A percentile compares a stretch with the other conserved stretches of the same genome.
These are phyloP conservation scores for Kwoniella heveanensis DNA, from an alignment of 768 basidiomycete species.

Conservation along the genomic window DNA sequence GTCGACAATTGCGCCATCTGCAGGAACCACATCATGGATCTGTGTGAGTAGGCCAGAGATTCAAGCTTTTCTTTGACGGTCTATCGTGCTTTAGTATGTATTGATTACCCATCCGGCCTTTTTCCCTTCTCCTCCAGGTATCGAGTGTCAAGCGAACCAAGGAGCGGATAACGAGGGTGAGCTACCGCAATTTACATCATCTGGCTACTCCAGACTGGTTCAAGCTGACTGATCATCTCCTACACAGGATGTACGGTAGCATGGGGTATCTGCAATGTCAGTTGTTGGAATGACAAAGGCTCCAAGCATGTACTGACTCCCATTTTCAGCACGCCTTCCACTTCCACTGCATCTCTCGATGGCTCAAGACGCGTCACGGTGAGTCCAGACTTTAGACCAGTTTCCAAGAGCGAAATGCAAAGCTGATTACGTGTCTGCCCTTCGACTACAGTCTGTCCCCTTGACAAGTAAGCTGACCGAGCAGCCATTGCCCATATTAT, in stretches of 20 bases:
- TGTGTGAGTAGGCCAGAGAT: constrained; percentile 74
- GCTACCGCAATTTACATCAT: constrained; percentile 14
- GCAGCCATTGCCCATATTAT: not conserved
- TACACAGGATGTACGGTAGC: constrained; percentile 69
- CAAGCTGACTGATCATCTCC: constrained; percentile 5
- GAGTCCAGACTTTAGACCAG: constrained; percentile 30
- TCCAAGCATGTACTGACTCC: not conserved
- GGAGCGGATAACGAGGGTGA: constrained; percentile 85
- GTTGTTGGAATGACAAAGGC: not conserved
- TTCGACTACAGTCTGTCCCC: constrained; percentile 53
- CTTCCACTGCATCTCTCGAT: constrained; percentile 98
- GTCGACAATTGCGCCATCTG: constrained; percentile 99
- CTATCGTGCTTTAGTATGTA: not conserved
- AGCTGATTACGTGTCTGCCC: not conserved
- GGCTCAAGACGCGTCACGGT: constrained; percentile 80
- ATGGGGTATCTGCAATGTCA: constrained; percentile 97
- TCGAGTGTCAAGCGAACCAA: constrained; percentile 99
- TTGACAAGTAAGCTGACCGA: constrained; percentile 52
- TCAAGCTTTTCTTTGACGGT: not conserved
- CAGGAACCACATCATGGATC: constrained; percentile 99
- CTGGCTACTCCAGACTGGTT: not conserved
- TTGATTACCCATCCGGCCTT: not conserved
- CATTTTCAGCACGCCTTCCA: constrained; percentile 83
- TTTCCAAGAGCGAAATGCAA: too few relatives aligned
- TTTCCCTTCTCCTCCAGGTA: constrained; percentile 64